Evolutionary conservation across 2,329 filamentous ascomycete species (phyloP), one percentile per base, ranked within the genome.

Genomic region (Fusarium sp.): DNA sequence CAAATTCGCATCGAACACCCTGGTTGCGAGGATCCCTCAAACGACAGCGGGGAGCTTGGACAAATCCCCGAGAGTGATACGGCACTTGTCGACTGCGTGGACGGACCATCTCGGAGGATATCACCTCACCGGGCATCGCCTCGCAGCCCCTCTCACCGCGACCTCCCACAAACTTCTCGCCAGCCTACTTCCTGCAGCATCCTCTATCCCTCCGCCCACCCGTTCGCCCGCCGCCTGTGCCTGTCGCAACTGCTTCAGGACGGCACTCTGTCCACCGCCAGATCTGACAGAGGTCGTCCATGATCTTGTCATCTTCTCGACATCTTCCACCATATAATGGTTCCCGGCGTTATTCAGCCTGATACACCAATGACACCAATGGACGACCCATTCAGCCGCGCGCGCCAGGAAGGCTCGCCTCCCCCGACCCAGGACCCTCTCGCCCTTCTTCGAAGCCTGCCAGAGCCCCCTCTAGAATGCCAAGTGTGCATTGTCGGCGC

Each of bases 401-500:
- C 78, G 64, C 76, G 76, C 64, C 76, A 77, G 64, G 79, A 80
- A 66, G 75, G 71, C 22, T 79, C 77, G 49, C 76, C 75, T 56
- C 81, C 83, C 59, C 78, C 80, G 58, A 80, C 80, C 63, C 82
- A 84, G 67, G 85, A 87, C 72, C 83, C 85, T 59, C 81, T 88
- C 49, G 86, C 86, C 40, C 82, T 86, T 57, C 83, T 88, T 29
- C 81, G 85, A 74, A 88, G 84, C 79, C 83, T 85, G 73, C 86
- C 84, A 62, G 83, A 86, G 71, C 81, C 84, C n/a, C 84, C 85
- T 17, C 78, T 83, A 35, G 82, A 84, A 72, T 84, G 83, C 55
- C 83, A 86, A 72, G 86, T 88, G 35, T 87, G 87, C 73, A 83
- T 90, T 60, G 85, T 90, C 63, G 88, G 88, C 68, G 88, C 88